phyloP scores from a whole-genome alignment of 768 basidiomycete species.

The Candolleomyces eurysporus region DNA sequence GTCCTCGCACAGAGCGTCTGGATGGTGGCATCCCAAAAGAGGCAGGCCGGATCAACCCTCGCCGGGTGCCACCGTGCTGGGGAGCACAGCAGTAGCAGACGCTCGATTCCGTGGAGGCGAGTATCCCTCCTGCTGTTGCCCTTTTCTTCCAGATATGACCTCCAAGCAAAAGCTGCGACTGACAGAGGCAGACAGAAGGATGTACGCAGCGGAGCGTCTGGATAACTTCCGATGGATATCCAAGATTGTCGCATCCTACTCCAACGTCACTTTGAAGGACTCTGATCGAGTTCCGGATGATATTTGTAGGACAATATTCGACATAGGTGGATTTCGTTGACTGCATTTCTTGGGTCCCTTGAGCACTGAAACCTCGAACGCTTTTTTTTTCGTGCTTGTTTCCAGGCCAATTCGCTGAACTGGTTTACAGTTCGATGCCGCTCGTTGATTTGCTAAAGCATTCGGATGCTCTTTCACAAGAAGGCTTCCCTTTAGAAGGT shows the following conservation, averaged over 20 bases:
- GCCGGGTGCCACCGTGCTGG: neutral
- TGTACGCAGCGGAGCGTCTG: slow-evolving; percentile 52
- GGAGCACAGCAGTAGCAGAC: too few species aligned
- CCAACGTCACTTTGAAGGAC: slow-evolving; percentile 39
- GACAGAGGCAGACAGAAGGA: slow-evolving; percentile 40
- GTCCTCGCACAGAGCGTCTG: neutral
- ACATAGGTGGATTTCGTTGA: slow-evolving; percentile 34
- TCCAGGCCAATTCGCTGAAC: slow-evolving; percentile 55
- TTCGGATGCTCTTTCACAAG: slow-evolving; percentile 33
- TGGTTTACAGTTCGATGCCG: slow-evolving; percentile 44
- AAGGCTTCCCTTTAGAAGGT: slow-evolving; percentile 50
- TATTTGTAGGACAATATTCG: slow-evolving; percentile 39
- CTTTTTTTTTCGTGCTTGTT: too few species aligned
- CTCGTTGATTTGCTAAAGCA: slow-evolving; percentile 43
- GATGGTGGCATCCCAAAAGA: neutral
- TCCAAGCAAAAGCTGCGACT: slow-evolving; percentile 15
- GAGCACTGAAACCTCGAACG: neutral
- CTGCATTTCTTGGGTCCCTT: neutral
- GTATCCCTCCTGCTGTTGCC: too few species aligned
- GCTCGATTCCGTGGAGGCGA: too few species aligned
- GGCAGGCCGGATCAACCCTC: neutral
- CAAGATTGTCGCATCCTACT: slow-evolving; percentile 45
- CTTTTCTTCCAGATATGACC: neutral
- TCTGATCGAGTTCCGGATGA: slow-evolving; percentile 37
- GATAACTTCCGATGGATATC: slow-evolving; percentile 58